These are phyloP conservation scores for Colletotrichum sublineola DNA, from an alignment of 2,329 filamentous ascomycete species.

Conservation along the genomic window DNA sequence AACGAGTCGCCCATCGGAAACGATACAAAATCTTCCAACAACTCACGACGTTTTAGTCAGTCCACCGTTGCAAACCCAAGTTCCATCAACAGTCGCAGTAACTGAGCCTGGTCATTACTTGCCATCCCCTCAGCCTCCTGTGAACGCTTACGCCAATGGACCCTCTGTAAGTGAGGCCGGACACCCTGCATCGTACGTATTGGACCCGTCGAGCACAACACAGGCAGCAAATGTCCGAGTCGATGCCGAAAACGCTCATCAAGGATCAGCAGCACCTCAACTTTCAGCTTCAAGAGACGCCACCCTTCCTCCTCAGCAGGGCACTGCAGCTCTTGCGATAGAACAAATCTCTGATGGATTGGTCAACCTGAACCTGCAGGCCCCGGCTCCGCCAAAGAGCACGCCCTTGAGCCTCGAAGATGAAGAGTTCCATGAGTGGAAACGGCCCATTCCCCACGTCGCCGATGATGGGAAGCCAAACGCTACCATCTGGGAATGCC, in stretches of 20 bases:
- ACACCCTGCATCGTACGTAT: no score
- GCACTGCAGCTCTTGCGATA: background rate
- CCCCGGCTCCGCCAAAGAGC: background rate
- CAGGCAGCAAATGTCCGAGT: background rate
- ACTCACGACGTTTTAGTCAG: background rate
- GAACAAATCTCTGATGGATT: background rate
- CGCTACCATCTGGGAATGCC: slow-evolving; percentile 48
- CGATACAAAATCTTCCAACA: background rate
- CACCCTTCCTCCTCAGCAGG: background rate
- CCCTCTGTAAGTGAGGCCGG: background rate
- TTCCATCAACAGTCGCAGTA: background rate
- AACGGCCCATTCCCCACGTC: slow-evolving; percentile 6
- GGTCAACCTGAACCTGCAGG: background rate
- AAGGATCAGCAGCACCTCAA: background rate
- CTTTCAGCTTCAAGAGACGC: background rate
- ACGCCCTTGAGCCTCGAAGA: background rate
- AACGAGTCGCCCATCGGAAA: background rate
- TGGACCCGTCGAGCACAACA: no score
- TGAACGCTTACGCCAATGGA: background rate
- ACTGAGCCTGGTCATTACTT: background rate
- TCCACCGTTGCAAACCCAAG: no score
- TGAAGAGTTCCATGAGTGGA: slow-evolving; percentile 23
- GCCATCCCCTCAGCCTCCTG: background rate
- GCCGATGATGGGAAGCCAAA: slow-evolving; percentile 43
- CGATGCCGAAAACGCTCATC: background rate